Evolutionary conservation across 306 rosid genomes (phyloP), one percentile per base, ranked within the genome.

Genomic region (Pachyrhizus erosus): DNA sequence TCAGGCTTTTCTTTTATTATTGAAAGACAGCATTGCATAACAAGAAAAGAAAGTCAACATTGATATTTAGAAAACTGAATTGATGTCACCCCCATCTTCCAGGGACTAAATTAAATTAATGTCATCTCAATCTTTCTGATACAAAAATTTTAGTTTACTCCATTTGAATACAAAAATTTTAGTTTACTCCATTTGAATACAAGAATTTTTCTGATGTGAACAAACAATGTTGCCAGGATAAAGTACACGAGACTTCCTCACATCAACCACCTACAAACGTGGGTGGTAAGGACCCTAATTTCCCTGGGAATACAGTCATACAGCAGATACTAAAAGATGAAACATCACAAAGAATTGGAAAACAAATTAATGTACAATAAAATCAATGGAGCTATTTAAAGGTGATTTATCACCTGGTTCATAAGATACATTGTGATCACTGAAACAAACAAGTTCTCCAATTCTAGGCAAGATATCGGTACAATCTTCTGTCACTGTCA

Each of bases 391-490:
- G 66, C 84, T 80, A 66, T 64, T 64, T 24, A 64, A 83, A 76
- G 48, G 62, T 21, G 33, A 75, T 33, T 52, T 55, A 76, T 77
- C 81, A 80, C 70, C 73, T 52, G 62, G 71, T 64, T 82, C 72
- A 72, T 61, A 61, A 58, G 86, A 81, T 87, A 82, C 87, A 72
- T 26, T 27, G n/a, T 74, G 20, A 71, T 80, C 33, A 61, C 67
- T 45, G 80, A 72, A 75, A 45, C 69, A 79, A 79, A 70, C 86
- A 57, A 34, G 62, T 26, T 33, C 8, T 17, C 52, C 18, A 76
- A 43, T 67, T 82, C 80, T 85, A 91, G 34, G 99, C 98, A 91
- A 96, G 98, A 86, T 93, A 96, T 23, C 97, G 97, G 75, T 96
- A 96, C 88, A 93, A 39, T 70, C 88, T 93, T 86, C 93, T 89